A percentile compares a stretch with the other conserved stretches of the same genome.
These are phyloP conservation scores for Lactarius psammicola DNA, from an alignment of 768 basidiomycete species.

Conservation along the genomic window DNA sequence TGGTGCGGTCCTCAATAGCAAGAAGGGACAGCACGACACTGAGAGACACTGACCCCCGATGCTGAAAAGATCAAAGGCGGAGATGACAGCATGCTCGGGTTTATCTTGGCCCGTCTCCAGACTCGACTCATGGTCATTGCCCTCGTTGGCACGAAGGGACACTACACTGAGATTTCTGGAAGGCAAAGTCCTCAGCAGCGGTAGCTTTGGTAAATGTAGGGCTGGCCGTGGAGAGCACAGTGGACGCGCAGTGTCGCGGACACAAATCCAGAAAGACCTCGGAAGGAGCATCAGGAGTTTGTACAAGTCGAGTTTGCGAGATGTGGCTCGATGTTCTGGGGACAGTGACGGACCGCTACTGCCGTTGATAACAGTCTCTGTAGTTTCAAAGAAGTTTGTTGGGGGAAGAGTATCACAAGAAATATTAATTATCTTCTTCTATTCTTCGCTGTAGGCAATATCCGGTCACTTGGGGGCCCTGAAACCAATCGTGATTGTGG, in stretches of 20 bases:
- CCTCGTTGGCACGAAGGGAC: not conserved
- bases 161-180: slow-evolving; percentile 6
- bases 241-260: not conserved
- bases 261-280: not conserved
- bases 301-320: not conserved
- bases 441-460: not conserved
- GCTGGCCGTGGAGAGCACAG: not conserved
- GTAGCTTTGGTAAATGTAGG: not conserved
- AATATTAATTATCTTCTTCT: not conserved
- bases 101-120: slow-evolving; percentile 9
- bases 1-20: not conserved
- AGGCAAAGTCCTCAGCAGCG: not conserved
- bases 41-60: slow-evolving; percentile 68
- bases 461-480: not conserved
- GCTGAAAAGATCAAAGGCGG: slow-evolving; percentile 89
- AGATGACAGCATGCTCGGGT: slow-evolving; percentile 84
- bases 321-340: not conserved
- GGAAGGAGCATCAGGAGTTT: not conserved
- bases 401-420: not conserved
- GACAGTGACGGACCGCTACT: slow-evolving; percentile 2
- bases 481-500: not conserved
- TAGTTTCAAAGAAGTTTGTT: not conserved
- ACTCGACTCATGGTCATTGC: not conserved
- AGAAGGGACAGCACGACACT: slow-evolving; percentile 30
- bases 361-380: not conserved